These are phyloP conservation scores for Hanseniaspora sp. DNA, from an alignment of 1,139 yeast genomes.

Conservation along the genomic window DNA sequence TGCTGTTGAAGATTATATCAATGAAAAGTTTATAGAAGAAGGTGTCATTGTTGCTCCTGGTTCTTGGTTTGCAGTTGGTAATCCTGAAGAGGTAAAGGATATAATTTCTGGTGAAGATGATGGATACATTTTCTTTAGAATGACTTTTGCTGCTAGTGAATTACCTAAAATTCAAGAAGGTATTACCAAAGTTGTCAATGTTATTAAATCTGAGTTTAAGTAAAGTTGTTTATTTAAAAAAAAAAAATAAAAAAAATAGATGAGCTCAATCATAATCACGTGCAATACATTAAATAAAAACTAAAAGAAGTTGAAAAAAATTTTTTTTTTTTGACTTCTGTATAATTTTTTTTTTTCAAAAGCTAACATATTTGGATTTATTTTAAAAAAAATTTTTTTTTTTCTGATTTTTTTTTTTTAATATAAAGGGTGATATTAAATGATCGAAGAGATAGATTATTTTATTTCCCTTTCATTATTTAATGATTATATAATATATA, in stretches of 20 bases:
- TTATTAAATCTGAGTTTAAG: conserved; percentile 36
- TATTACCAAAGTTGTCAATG: conserved; percentile 45
- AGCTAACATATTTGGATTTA: no score
- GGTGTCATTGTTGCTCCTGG: conserved; percentile 54
- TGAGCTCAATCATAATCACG: background rate
- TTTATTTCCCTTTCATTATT: no score
- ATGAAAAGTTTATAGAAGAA: conserved; percentile 39
- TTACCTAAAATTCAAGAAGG: conserved; percentile 45
- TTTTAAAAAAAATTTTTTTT: no score
- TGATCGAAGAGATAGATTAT: no score
- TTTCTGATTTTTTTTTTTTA: no score
- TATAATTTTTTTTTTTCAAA: background rate
- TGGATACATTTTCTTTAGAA: conserved; percentile 43
- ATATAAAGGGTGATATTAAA: no score
- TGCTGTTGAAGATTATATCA: conserved; percentile 40
- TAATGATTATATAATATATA: no score
- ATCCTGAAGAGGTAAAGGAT: conserved; percentile 6
- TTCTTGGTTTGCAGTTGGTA: conserved; percentile 42
- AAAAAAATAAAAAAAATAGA: background rate
- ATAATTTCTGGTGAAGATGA: conserved; percentile 19
- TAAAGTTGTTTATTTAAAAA: background rate
- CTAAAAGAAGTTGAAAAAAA: background rate
- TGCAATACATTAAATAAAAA: background rate
- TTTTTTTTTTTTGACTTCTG: background rate
- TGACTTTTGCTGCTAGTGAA: conserved; percentile 61